Percentiles rank a stretch among this genome's conserved stretches.
Conservation (phyloP, 441 rosid species). For the Iberis amara region DNA sequence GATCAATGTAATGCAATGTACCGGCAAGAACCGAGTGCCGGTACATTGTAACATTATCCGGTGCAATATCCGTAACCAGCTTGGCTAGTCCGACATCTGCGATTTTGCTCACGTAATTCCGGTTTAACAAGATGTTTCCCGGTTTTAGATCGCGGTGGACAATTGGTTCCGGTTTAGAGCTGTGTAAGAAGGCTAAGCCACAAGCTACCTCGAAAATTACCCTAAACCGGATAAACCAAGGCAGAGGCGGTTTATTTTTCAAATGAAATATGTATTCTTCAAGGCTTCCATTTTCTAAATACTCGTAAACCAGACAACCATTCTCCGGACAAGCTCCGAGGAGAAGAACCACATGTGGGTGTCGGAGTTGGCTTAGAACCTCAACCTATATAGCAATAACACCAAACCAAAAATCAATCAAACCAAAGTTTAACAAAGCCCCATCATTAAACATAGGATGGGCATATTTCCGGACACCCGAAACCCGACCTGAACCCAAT, state of each 20-base stretch:
- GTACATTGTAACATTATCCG: conserved; percentile 65
- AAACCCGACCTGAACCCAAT: no score
- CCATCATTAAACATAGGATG: not conserved
- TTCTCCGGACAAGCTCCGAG: conserved; percentile 90
- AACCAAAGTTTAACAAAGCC: not conserved
- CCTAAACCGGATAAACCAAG: conserved; percentile 77
- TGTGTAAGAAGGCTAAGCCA: conserved; percentile 83
- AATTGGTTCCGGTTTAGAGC: conserved; percentile 84
- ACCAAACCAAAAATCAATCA: conserved; percentile 8
- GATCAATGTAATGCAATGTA: conserved; percentile 77
- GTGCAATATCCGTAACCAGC: conserved; percentile 60
- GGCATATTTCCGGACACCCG: no score
- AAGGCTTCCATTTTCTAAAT: conserved; percentile 81
- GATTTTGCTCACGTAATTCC: conserved; percentile 71
- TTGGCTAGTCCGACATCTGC: conserved; percentile 85
- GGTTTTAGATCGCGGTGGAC: conserved; percentile 90
- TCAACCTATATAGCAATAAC: conserved; percentile 48
- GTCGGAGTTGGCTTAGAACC: conserved; percentile 74
- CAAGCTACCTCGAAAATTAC: conserved; percentile 72
- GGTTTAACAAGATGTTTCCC: conserved; percentile 64
- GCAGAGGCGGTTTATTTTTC: conserved; percentile 63
- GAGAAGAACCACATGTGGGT: conserved; percentile 73
- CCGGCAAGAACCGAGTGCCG: conserved; percentile 62
- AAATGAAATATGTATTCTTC: conserved; percentile 51
- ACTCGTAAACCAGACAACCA: conserved; percentile 81